Base-by-base conservation (phyloP, 2,329 filamentous ascomycete species). In the Colletotrichum tabaci region DNA sequence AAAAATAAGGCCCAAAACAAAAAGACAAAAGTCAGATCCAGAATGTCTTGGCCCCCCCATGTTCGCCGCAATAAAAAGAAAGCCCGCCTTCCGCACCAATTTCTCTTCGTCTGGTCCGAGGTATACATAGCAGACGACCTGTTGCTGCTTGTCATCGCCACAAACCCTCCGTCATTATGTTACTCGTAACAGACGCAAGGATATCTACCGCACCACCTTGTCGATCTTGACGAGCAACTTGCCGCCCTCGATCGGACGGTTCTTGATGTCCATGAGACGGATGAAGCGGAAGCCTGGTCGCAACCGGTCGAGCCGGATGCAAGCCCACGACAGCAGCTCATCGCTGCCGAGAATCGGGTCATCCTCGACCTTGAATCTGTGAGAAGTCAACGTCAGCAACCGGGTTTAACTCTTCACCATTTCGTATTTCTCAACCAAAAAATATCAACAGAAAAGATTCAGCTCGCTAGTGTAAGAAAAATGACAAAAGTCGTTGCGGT, bases 221-320 rank as follows among this genome's bases (percentile, higher is more conserved):
- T 84, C 80, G 42, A 90, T 82, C 69, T 82, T 87, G 62, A 90
- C 85, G 50, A 90, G 80, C 60, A 91, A 77, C 74, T 86, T 84
- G 12, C 83, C 83, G 64, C 85, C 86, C 7, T 81, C 76, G 30
- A 86, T 84, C 15, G 81, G 79, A 56, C 82, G 79, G 21, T 87
- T 86, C 35, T 82, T 80, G 26, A 80, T 79, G 68, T 89, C 84
- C 74, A 85, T 78, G 55, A 91, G 82, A 49, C 82, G 79, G 62
- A 91, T 79, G 73, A 89, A 87, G 55, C 89, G 86, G 78, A 89
- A 90, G 21, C 89, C 89, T 57, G 80, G 80, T 57, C 83, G 85
- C 2, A 91, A 83, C 49, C 88, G 87, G 79, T 90, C 88, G 15
- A 91, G 85, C 4, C 89, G 87, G 76, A 90, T 86, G 76, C 88